Conservation (phyloP, 495 filamentous ascomycete species). For the Neurospora africana region DNA sequence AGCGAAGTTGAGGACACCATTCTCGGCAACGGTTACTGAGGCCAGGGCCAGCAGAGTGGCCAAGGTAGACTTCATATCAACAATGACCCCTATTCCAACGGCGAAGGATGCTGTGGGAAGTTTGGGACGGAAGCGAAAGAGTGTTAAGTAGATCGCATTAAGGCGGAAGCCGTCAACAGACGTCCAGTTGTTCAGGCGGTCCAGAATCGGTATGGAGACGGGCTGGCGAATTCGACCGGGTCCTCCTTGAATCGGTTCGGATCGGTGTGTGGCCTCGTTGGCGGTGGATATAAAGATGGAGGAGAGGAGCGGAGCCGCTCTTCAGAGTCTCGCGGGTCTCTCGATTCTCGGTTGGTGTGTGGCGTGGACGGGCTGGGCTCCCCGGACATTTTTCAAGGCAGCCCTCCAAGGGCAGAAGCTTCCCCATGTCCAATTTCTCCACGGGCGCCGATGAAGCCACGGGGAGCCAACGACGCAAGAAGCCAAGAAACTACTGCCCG, state of each 20-base stretch:
- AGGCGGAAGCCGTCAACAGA: background rate
- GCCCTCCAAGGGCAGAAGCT: background rate
- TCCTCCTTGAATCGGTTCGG: background rate
- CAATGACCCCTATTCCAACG: background rate
- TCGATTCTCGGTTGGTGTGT: background rate
- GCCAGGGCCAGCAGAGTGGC: slow-evolving; percentile 12
- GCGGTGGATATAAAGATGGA: background rate
- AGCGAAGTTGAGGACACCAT: slow-evolving; percentile 21
- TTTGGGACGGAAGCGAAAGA: background rate
- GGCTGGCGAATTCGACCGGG: background rate
- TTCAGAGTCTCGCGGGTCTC: background rate
- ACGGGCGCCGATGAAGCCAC: background rate
- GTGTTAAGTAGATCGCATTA: background rate
- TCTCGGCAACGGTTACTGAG: slow-evolving; percentile 7
- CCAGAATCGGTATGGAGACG: background rate
- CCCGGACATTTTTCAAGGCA: background rate
- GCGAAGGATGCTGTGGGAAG: background rate
- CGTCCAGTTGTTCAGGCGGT: background rate
- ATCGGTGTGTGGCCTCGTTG: background rate
- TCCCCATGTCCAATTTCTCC: background rate
- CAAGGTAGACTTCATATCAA: slow-evolving; percentile 10
- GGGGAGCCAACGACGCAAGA: background rate
- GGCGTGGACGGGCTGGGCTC: background rate
- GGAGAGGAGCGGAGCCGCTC: background rate
- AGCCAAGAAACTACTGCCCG: background rate